phyloP scores from a whole-genome alignment of 2,329 filamentous ascomycete genomes.

The Ophiostoma quercus region DNA sequence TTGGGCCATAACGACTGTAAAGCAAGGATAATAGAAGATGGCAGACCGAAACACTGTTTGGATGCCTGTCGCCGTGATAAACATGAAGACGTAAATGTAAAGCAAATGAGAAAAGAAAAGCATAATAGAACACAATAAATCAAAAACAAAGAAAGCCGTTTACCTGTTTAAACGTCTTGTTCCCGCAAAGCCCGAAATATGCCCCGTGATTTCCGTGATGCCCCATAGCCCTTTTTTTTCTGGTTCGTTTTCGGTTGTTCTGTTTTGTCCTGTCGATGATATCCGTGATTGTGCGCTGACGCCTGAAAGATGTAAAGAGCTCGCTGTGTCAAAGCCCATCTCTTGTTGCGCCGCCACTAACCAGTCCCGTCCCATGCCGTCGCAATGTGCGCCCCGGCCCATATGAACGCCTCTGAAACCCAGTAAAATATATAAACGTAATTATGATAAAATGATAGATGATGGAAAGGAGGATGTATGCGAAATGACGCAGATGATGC shows the following conservation, averaged over 20 bases:
- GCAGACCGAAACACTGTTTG: slow-evolving; percentile 5
- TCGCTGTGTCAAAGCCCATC: not conserved
- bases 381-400: not conserved
- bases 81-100: not conserved
- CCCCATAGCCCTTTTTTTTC: not conserved
- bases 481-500: not conserved
- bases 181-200: not conserved
- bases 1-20: not conserved
- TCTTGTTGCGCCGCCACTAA: slow-evolving; percentile 6
- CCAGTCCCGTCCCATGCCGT: slow-evolving; percentile 13
- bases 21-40: not conserved
- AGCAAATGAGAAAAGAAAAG: not conserved
- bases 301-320: not conserved
- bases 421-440: not conserved
- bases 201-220: not conserved
- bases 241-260: slow-evolving; percentile 2
- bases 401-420: not conserved
- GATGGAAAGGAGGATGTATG: not conserved
- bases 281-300: not conserved
- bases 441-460: not conserved
- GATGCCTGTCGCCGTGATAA: not conserved
- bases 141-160: not conserved
- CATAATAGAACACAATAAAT: not conserved
- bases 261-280: not conserved
- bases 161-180: slow-evolving; percentile 14